A percentile compares a stretch with the other conserved stretches of the same genome.
Evolutionary conservation across 176 grass and related monocot genomes (phyloP).

Genomic region (Alloteropsis semialata): DNA sequence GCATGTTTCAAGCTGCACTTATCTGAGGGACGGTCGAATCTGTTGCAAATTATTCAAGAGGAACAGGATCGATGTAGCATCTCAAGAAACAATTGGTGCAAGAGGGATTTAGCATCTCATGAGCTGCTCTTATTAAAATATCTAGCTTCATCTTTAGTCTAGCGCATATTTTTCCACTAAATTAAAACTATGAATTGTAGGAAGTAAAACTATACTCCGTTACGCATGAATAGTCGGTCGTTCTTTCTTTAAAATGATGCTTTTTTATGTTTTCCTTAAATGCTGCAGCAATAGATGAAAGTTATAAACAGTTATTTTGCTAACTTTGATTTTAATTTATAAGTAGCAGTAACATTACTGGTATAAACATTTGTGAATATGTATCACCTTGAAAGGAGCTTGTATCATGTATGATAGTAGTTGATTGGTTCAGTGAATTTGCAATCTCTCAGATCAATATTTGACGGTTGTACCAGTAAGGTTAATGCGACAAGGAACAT

Average conservation of each 20-base stretch:
- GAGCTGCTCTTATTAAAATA: not conserved
- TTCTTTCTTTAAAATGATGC: not conserved
- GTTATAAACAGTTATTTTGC: not conserved
- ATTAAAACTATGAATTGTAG: too few relatives aligned
- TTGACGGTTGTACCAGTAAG: not conserved
- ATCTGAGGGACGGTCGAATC: not conserved
- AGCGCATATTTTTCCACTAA: too few relatives aligned
- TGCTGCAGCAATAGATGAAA: not conserved
- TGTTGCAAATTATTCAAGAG: not conserved
- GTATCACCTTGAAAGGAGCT: not conserved
- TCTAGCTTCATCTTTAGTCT: not conserved
- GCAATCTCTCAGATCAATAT: not conserved
- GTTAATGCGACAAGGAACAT: not conserved
- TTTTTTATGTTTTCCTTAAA: not conserved
- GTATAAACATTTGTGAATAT: not conserved
- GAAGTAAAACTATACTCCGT: not conserved
- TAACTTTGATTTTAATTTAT: not conserved
- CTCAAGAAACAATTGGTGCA: not conserved
- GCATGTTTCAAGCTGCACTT: conserved; percentile 6
- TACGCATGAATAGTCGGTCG: not conserved
- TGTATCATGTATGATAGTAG: not conserved
- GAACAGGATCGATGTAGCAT: not conserved
- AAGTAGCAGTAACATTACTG: not conserved
- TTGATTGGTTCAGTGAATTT: not conserved
- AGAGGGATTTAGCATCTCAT: not conserved